These are phyloP conservation scores for Alternaria novae-zelandiae DNA, from an alignment of 2,329 filamentous ascomycete genomes.

Conservation along the genomic window DNA sequence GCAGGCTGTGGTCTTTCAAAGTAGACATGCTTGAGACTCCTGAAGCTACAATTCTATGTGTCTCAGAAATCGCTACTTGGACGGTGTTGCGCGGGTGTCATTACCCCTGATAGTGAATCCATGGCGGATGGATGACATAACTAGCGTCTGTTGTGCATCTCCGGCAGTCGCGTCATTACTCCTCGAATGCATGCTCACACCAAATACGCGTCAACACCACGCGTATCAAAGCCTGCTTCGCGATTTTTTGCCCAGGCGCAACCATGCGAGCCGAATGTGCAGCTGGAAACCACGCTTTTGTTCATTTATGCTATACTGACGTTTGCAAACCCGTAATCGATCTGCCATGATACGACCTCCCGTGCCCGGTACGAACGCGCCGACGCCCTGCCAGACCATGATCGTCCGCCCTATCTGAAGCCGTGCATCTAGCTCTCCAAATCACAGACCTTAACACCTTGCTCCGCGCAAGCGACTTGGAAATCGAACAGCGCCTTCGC, in stretches of 20 bases:
- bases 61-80: neutral
- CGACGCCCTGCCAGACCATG: neutral
- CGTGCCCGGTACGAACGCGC: neutral
- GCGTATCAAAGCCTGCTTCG: neutral
- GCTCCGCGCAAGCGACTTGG: neutral
- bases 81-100: neutral
- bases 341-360: neutral
- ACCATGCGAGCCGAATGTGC: neutral
- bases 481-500: neutral
- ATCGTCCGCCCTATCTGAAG: neutral
- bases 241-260: neutral
- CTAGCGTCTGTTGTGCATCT: neutral
- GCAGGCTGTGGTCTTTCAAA: too few species aligned
- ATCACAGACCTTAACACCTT: neutral
- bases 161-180: neutral
- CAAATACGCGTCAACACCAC: neutral
- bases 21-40: neutral
- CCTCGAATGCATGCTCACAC: neutral
- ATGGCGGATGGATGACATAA: neutral
- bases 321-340: neutral
- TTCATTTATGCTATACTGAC: neutral
- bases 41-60: neutral
- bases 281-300: neutral
- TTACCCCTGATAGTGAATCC: neutral
- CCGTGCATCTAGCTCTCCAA: neutral